Percentiles rank a stretch among this genome's conserved stretches.
phyloP scores from a whole-genome alignment of 352 stramenopile species.

The Phytopythium oedochilum region DNA sequence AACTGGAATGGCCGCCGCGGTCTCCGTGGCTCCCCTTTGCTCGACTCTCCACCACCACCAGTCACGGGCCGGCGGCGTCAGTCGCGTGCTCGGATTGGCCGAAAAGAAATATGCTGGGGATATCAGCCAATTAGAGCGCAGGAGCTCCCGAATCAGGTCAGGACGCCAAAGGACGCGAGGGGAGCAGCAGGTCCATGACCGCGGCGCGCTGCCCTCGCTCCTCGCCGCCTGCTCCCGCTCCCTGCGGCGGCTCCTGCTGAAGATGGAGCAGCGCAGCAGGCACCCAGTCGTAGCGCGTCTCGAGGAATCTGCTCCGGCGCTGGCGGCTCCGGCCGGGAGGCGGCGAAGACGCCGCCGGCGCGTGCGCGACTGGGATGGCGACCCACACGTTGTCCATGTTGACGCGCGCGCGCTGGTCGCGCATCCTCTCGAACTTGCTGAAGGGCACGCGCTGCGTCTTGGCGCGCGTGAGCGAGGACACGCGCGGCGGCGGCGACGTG shows the following conservation, averaged over 20 bases:
- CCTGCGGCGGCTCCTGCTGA: not conserved
- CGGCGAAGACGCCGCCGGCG: not conserved
- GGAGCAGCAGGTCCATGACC: not conserved
- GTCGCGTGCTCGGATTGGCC: not conserved
- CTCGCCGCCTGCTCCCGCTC: not conserved
- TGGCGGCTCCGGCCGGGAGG: not conserved
- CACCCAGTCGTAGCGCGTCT: conserved; percentile 54
- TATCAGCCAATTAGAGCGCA: not conserved
- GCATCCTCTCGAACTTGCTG: conserved; percentile 44
- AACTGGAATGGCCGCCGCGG: conserved; percentile 2
- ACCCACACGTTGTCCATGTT: conserved; percentile 61
- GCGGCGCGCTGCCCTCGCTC: not conserved
- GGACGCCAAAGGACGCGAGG: not conserved
- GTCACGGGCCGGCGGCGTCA: not conserved
- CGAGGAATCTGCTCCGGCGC: conserved; percentile 18
- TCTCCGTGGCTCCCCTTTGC: no score
- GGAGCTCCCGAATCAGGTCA: not conserved
- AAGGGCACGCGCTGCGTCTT: conserved; percentile 40
- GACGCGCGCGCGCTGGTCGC: conserved; percentile 29
- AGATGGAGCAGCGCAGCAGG: conserved; percentile 28
- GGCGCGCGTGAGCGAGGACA: conserved; percentile 24
- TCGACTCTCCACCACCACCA: not conserved
- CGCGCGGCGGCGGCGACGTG: conserved; percentile 17
- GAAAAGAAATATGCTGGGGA: not conserved
- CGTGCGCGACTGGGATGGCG: conserved; percentile 36